Conservation (phyloP, 148 eudicot species). For the Polygonum maritimum region DNA sequence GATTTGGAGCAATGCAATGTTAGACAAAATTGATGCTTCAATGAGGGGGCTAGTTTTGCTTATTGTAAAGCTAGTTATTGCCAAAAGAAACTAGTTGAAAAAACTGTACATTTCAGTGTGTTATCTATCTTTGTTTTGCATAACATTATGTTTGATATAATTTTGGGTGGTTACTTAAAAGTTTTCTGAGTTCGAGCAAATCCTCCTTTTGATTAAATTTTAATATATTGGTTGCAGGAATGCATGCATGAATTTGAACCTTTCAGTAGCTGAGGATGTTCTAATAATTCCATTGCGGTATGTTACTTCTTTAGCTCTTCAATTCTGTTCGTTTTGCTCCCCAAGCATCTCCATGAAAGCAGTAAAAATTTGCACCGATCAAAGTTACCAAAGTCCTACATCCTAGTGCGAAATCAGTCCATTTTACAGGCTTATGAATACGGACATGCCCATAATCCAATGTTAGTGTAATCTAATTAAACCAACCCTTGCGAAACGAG, state of each 20-base stretch:
- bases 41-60: not conserved
- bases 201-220: not conserved
- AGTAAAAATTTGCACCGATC: not conserved
- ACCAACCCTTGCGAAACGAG: not conserved
- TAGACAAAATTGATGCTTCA: not conserved
- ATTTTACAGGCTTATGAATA: not conserved
- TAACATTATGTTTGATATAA: not conserved
- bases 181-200: not conserved
- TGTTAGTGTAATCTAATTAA: not conserved
- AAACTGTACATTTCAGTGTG: not conserved
- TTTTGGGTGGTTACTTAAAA: not conserved
- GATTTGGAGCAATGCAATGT: not conserved
- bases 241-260: slow-evolving; percentile 9
- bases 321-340: not conserved
- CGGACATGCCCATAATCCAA: not conserved
- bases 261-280: slow-evolving; percentile 12
- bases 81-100: not conserved
- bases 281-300: slow-evolving; percentile 6
- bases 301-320: slow-evolving; percentile 8
- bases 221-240: slow-evolving; percentile 11
- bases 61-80: not conserved
- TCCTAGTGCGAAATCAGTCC: not conserved
- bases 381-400: not conserved
- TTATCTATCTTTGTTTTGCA: not conserved
- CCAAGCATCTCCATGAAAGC: not conserved